phyloP scores from a whole-genome alignment of 1,139 yeast species.

The Pichia sp. region DNA sequence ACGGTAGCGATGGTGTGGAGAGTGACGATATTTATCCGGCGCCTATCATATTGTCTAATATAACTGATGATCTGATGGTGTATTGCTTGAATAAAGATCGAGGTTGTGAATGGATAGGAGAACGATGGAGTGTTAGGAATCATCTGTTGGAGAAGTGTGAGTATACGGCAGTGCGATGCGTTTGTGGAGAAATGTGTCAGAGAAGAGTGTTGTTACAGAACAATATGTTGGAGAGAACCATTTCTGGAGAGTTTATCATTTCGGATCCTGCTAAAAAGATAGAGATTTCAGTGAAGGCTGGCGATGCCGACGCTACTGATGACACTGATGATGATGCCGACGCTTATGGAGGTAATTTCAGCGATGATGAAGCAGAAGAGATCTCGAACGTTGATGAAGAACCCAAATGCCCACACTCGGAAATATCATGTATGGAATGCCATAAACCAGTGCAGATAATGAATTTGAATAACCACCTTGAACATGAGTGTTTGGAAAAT shows the following conservation, averaged over 20 bases:
- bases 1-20: too few species aligned
- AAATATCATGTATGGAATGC: constrained; percentile 37
- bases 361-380: neutral
- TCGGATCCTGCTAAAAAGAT: neutral
- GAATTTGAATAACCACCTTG: constrained; percentile 31
- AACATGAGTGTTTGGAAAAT: constrained; percentile 36
- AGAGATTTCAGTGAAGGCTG: neutral
- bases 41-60: constrained; percentile 52
- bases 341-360: constrained; percentile 4
- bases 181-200: constrained; percentile 18
- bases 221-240: constrained; percentile 1
- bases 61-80: constrained; percentile 56
- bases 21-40: constrained; percentile 54
- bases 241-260: neutral
- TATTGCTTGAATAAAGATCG: constrained; percentile 44
- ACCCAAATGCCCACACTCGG: constrained; percentile 31
- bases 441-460: constrained; percentile 29
- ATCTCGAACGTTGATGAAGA: neutral
- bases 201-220: constrained; percentile 11
- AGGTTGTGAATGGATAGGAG: constrained; percentile 55
- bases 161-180: constrained; percentile 43
- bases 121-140: constrained; percentile 52
- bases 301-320: too few species aligned
- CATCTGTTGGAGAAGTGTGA: constrained; percentile 47
- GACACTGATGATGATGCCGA: constrained; percentile 1